A percentile compares a stretch with the other conserved stretches of the same genome.
Evolutionary conservation across 2,329 filamentous ascomycete species (phyloP).

Genomic region (Trichophyton simii): DNA sequence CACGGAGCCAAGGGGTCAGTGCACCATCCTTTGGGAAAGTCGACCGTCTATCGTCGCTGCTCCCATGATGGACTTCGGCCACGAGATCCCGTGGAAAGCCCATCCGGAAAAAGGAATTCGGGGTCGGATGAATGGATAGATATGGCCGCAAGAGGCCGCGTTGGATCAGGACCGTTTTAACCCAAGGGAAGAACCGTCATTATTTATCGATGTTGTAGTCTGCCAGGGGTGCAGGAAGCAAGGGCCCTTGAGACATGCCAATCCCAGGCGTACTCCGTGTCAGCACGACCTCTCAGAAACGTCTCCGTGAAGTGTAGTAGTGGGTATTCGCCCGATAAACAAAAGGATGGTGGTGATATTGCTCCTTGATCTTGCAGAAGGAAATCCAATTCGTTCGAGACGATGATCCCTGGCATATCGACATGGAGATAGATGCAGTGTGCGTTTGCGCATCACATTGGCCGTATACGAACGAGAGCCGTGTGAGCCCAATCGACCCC

Average conservation of each 20-base stretch:
- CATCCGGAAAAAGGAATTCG: background rate
- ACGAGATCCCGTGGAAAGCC: background rate
- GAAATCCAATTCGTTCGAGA: background rate
- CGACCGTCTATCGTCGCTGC: background rate
- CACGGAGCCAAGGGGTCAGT: conserved; percentile 1
- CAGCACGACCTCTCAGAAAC: background rate
- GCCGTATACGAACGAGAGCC: background rate
- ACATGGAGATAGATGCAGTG: background rate
- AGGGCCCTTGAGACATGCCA: background rate
- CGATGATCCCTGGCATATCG: background rate
- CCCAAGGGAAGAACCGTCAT: background rate
- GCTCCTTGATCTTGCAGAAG: background rate
- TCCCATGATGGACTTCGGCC: background rate
- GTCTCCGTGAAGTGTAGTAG: background rate
- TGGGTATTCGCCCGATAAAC: background rate
- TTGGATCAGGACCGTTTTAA: background rate
- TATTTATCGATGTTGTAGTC: background rate
- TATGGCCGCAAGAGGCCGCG: conserved; percentile 2
- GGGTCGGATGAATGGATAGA: background rate
- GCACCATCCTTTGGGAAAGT: background rate
- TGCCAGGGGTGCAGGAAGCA: background rate
- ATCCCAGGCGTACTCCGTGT: background rate
- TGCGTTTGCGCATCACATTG: background rate
- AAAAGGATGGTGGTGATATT: background rate
- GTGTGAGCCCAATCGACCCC: background rate